phyloP scores from a whole-genome alignment of 2,329 filamentous ascomycete species.

The Daldinia eschscholtzii region DNA sequence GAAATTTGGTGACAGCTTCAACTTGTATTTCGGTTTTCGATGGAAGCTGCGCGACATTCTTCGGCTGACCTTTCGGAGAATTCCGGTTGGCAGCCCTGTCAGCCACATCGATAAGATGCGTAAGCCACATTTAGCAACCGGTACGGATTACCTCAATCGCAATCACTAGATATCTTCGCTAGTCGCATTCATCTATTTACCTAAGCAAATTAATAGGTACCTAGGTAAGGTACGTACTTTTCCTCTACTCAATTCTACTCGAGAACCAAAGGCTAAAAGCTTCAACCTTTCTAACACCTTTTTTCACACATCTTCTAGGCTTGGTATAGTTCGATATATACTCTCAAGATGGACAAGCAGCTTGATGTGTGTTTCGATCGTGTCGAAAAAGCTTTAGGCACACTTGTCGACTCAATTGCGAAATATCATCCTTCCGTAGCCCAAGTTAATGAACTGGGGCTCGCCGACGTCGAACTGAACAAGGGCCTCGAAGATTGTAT shows the following conservation, averaged over 20 bases:
- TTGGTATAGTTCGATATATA: background rate
- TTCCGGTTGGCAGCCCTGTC: constrained; percentile 38
- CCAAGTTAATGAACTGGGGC: constrained; percentile 76
- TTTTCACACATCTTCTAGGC: background rate
- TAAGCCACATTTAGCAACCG: background rate
- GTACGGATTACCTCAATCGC: background rate
- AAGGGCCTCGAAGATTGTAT: constrained; percentile 75
- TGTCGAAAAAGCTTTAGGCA: constrained; percentile 74
- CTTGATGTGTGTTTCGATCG: constrained; percentile 74
- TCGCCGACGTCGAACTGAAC: constrained; percentile 76
- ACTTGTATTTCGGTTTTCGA: constrained; percentile 31
- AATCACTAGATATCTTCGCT: background rate
- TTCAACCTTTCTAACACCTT: background rate
- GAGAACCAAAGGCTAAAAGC: background rate
- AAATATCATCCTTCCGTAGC: constrained; percentile 82
- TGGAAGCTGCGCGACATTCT: constrained; percentile 50
- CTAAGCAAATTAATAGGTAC: background rate
- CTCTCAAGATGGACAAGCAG: constrained; percentile 68
- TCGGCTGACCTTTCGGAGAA: constrained; percentile 43
- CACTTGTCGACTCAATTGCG: constrained; percentile 81
- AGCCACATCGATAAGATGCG: background rate
- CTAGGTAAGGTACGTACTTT: constrained; percentile 1
- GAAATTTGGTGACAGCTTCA: constrained; percentile 45
- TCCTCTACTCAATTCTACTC: background rate
- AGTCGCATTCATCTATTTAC: background rate